Evolutionary conservation across 148 eudicot genomes (phyloP), one percentile per base, ranked within the genome.

Genomic region (Polygonum maritimum): DNA sequence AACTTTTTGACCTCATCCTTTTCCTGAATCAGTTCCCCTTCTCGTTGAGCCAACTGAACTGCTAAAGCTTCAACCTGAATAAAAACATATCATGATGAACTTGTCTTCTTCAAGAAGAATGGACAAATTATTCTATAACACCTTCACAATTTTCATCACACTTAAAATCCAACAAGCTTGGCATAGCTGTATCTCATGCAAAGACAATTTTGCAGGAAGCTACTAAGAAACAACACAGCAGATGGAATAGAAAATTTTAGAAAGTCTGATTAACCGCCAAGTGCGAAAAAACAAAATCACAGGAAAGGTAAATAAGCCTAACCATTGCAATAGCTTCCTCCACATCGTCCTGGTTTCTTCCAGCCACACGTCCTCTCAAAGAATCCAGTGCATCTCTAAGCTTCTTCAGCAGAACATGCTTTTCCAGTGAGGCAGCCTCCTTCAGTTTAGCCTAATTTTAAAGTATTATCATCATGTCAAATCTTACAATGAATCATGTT

Each of bases 1-100:
- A 96, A 88, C 85, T 85, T 88, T 84, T 92, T 96, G 79, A 96
- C 99, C 85, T 96, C 99, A n/a, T 86, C 90, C 82, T 92, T 95
- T 81, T 96, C 99, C 76, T 91, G 94, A 81, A 96, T 82, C 69
- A 96, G 86, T 81, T 96, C 99, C 69, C 99, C 99, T 86, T 96
- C 99, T 75, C 98, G 87, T 80, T 91, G 88, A 74, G 94, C 86
- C 85, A 96, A 83, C 78, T 96, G 98, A 79, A 92, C 89, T 54
- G 98, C 98, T 82, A 96, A 86, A 79, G 99, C 97, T 87, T 95
- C 99, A 81, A 95, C 99, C 99, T 95, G 82, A 57, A 82, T 76
- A 6, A 6, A 54, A 14, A 3, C 76, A 22, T 48, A 38, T 16
- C 45, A 63, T 4, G 35, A 13, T 26, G 40, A 67, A 67, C 15